Conservation (phyloP, 768 basidiomycete genomes). For the Multifurca ochricompacta region DNA sequence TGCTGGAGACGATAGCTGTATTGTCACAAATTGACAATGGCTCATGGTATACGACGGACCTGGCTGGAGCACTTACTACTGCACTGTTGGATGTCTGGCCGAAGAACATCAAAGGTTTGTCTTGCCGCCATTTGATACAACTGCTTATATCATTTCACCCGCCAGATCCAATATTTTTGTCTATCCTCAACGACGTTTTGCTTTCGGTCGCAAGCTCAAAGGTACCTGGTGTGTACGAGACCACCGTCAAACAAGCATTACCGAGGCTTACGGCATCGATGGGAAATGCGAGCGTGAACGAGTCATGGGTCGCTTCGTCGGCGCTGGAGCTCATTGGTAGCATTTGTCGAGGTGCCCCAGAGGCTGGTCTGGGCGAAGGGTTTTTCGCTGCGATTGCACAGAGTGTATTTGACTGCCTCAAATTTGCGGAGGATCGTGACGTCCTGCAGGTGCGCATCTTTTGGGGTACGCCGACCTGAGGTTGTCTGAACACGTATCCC, state of each 20-base stretch:
- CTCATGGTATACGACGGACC: constrained; percentile 61
- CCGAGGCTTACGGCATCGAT: constrained; percentile 67
- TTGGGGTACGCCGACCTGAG: neutral
- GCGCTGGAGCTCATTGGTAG: constrained; percentile 77
- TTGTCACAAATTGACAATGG: constrained; percentile 67
- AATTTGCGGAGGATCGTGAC: constrained; percentile 76
- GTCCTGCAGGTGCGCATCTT: constrained; percentile 54
- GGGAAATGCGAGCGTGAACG: constrained; percentile 44
- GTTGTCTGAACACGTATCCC: neutral
- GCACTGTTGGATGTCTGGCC: constrained; percentile 77
- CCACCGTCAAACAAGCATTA: constrained; percentile 64
- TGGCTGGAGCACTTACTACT: constrained; percentile 56
- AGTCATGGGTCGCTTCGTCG: constrained; percentile 70
- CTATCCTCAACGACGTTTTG: constrained; percentile 10
- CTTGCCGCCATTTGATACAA: constrained; percentile 1
- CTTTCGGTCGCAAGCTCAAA: constrained; percentile 70
- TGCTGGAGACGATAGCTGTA: constrained; percentile 78
- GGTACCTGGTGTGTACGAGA: constrained; percentile 54
- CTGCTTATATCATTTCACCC: neutral
- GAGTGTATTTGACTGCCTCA: constrained; percentile 61
- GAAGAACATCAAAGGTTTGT: constrained; percentile 74
- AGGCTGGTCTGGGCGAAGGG: constrained; percentile 65
- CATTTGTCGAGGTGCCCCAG: constrained; percentile 57
- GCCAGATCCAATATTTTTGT: constrained; percentile 72
- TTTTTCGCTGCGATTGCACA: constrained; percentile 74